These are phyloP conservation scores for Thuidium tamariscinum DNA, from an alignment of 225 moss, liverwort and hornwort genomes.

Conservation along the genomic window DNA sequence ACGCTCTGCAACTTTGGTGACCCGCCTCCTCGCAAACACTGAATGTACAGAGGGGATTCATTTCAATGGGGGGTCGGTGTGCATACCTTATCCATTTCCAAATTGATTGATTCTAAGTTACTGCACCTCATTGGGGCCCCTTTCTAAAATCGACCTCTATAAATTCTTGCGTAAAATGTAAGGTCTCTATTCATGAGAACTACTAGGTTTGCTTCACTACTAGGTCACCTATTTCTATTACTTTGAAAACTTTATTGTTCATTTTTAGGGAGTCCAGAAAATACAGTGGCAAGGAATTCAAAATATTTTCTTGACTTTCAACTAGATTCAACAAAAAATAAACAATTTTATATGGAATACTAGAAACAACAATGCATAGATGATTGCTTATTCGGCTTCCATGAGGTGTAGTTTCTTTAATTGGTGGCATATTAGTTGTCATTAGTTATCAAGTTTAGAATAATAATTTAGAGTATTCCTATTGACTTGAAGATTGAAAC, in stretches of 20 bases:
- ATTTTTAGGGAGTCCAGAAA: not conserved
- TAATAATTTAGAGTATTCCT: not conserved
- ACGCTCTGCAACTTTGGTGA: not conserved
- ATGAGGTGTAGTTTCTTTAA: not conserved
- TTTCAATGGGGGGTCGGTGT: no score
- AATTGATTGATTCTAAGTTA: no score
- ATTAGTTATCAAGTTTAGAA: no score
- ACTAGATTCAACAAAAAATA: not conserved
- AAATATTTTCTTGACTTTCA: accelerated
- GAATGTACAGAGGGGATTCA: not conserved
- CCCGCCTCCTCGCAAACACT: not conserved
- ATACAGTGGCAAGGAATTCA: not conserved
- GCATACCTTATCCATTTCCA: not conserved
- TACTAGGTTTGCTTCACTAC: accelerated
- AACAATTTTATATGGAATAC: no score
- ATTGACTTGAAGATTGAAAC: not conserved
- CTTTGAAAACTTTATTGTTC: no score
- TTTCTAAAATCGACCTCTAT: not conserved
- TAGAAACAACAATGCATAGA: accelerated
- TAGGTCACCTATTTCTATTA: not conserved
- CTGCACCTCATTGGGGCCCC: not conserved
- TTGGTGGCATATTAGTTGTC: not conserved
- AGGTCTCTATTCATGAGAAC: accelerated
- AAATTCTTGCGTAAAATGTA: not conserved
- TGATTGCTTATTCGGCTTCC: accelerated